A percentile compares a stretch with the other conserved stretches of the same genome.
Conservation (phyloP, 805 yeast genomes). For the Yamadazyma akitaensis region DNA sequence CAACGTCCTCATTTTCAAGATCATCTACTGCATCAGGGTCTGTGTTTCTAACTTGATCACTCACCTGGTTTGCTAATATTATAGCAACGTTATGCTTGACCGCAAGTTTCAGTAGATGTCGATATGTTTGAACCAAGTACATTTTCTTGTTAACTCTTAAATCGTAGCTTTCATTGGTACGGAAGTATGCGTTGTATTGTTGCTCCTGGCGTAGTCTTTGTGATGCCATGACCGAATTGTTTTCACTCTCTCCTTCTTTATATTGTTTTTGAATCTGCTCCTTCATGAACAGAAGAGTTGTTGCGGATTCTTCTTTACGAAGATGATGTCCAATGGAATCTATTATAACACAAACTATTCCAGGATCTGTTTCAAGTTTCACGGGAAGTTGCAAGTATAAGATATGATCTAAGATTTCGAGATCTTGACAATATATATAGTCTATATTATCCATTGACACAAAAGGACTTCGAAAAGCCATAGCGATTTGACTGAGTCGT, state of each 20-base stretch:
- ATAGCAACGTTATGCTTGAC: slow-evolving; percentile 51
- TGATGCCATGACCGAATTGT: slow-evolving; percentile 1
- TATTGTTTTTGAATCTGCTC: slow-evolving; percentile 20
- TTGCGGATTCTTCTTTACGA: slow-evolving; percentile 47
- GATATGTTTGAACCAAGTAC: slow-evolving; percentile 43
- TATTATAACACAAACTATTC: slow-evolving; percentile 49
- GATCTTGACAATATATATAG: slow-evolving; percentile 59
- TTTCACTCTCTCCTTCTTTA: slow-evolving; percentile 11
- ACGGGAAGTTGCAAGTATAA: slow-evolving; percentile 66
- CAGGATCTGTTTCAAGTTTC: slow-evolving; percentile 21
- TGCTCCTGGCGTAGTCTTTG: slow-evolving; percentile 16
- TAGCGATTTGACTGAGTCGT: slow-evolving; percentile 42
- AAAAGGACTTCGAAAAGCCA: slow-evolving; percentile 9
- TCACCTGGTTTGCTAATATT: slow-evolving; percentile 76
- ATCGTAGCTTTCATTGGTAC: slow-evolving; percentile 21
- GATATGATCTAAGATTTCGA: slow-evolving; percentile 73
- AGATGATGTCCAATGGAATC: slow-evolving; percentile 86
- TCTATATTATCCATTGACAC: slow-evolving; percentile 23
- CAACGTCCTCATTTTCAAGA: slow-evolving; percentile 4
- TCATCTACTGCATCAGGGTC: slow-evolving; percentile 22
- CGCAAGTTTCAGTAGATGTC: slow-evolving; percentile 50
- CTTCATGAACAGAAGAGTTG: slow-evolving; percentile 35
- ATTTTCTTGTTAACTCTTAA: slow-evolving; percentile 37
- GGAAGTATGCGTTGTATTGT: slow-evolving; percentile 21
- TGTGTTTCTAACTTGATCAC: slow-evolving; percentile 48